phyloP scores from a whole-genome alignment of 768 basidiomycete genomes.

The Hortiboletus flavorubellus region DNA sequence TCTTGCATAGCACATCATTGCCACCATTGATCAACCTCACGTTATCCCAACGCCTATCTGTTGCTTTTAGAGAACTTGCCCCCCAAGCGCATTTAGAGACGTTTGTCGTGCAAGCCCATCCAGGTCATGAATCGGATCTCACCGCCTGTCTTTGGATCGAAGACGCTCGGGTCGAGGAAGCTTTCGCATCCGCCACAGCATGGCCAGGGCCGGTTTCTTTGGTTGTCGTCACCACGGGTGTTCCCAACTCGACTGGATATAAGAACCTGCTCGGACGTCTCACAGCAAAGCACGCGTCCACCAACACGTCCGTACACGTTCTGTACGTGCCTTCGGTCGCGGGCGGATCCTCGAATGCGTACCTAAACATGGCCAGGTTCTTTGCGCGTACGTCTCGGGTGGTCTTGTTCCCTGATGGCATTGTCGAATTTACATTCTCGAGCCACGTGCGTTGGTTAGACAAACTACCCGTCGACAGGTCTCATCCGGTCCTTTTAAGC shows the following conservation, averaged over 20 bases:
- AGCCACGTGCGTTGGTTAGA: constrained; percentile 20
- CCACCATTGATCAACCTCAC: constrained; percentile 31
- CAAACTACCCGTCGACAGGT: constrained; percentile 7
- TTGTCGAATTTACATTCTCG: constrained; percentile 17
- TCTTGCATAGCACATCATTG: not conserved
- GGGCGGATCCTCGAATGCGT: constrained; percentile 45
- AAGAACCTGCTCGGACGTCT: constrained; percentile 16
- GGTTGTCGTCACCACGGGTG: constrained; percentile 39
- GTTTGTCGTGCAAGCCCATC: constrained; percentile 31
- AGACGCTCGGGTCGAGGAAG: constrained; percentile 34
- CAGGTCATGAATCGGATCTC: constrained; percentile 13
- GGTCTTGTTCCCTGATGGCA: constrained; percentile 51
- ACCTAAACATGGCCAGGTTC: constrained; percentile 62
- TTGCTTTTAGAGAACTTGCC: constrained; percentile 32
- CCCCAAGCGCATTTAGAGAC: constrained; percentile 33
- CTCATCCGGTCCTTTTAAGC: constrained; percentile 30
- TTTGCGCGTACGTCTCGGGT: constrained; percentile 48
- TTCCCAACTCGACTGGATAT: constrained; percentile 27
- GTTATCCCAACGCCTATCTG: constrained; percentile 33
- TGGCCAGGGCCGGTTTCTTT: constrained; percentile 55
- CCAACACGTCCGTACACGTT: constrained; percentile 44
- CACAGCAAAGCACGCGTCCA: constrained; percentile 5
- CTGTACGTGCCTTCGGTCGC: constrained; percentile 39
- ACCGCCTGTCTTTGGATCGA: constrained; percentile 52
- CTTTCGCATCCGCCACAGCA: constrained; percentile 34